Evolutionary conservation across 805 yeast genomes (phyloP).

Genomic region (Dipodascus albidus): DNA sequence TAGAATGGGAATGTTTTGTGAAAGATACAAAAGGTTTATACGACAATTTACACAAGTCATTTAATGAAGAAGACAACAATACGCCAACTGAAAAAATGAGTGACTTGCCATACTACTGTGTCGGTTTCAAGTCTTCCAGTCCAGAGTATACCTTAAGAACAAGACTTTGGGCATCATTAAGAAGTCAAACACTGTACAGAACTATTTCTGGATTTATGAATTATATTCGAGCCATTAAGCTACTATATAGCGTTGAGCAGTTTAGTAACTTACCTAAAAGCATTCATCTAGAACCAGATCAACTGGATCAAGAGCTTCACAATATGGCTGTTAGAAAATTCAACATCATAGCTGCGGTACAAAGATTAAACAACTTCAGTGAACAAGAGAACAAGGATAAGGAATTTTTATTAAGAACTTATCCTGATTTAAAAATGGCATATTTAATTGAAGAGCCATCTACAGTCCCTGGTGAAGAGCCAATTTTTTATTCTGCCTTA

Average conservation of each 20-base stretch:
- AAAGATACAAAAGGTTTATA: conserved; percentile 45
- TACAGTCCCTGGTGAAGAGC: conserved; percentile 18
- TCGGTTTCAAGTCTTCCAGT: conserved; percentile 60
- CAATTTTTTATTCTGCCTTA: conserved; percentile 43
- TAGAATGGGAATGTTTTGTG: conserved; percentile 76
- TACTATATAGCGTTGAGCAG: conserved; percentile 52
- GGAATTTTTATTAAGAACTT: conserved; percentile 72
- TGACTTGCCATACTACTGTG: conserved; percentile 58
- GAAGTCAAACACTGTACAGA: conserved; percentile 75
- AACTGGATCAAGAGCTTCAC: conserved; percentile 30
- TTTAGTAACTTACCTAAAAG: background rate
- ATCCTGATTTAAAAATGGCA: conserved; percentile 58
- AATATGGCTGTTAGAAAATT: conserved; percentile 74
- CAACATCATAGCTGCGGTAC: conserved; percentile 76
- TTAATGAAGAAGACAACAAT: conserved; percentile 32
- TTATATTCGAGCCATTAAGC: conserved; percentile 59
- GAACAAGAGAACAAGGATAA: conserved; percentile 73
- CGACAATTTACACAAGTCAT: conserved; percentile 11
- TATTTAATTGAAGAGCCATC: conserved; percentile 20
- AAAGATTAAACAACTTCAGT: conserved; percentile 62
- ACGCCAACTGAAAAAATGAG: conserved; percentile 32
- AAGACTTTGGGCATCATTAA: conserved; percentile 75
- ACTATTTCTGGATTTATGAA: conserved; percentile 80
- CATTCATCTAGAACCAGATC: conserved; percentile 7
- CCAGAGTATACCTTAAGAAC: conserved; percentile 59